Evolutionary conservation across 352 stramenopile genomes (phyloP).

Genomic region (Phytophthora fragariaefolia): DNA sequence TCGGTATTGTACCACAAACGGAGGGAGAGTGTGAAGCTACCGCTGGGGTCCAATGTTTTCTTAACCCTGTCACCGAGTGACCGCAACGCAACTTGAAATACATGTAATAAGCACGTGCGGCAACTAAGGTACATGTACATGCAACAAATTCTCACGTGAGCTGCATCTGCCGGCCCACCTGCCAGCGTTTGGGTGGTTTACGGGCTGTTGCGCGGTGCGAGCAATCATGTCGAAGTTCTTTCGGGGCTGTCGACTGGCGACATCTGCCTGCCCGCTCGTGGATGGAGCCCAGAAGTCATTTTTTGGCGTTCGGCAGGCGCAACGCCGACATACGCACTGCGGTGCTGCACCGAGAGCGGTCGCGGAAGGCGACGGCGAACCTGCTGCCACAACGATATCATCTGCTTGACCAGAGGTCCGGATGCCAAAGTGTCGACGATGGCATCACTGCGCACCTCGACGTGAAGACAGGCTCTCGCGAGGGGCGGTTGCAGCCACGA

Average conservation of each 20-base stretch:
- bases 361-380: conserved; percentile 14
- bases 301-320: conserved; percentile 6
- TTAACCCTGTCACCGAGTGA: too few species aligned
- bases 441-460: conserved; percentile 6
- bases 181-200: background rate
- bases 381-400: conserved; percentile 17
- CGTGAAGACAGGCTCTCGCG: conserved; percentile 6
- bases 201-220: background rate
- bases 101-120: too few species aligned
- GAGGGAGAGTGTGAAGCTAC: too few species aligned
- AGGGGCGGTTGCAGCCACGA: background rate
- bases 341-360: conserved; percentile 6
- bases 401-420: conserved; percentile 17
- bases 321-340: conserved; percentile 12
- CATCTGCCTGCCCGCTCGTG: conserved; percentile 18
- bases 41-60: too few species aligned
- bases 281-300: conserved; percentile 5
- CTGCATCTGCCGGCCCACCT: conserved; percentile 1
- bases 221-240: conserved; percentile 15
- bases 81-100: too few species aligned
- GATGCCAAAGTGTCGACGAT: conserved; percentile 26
- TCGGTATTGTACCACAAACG: too few species aligned
- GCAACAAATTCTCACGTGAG: too few species aligned
- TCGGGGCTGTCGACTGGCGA: conserved; percentile 17
- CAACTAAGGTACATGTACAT: too few species aligned